Evolutionary conservation across 352 stramenopile species (phyloP).

Genomic region (Globisporangium camurandrum): DNA sequence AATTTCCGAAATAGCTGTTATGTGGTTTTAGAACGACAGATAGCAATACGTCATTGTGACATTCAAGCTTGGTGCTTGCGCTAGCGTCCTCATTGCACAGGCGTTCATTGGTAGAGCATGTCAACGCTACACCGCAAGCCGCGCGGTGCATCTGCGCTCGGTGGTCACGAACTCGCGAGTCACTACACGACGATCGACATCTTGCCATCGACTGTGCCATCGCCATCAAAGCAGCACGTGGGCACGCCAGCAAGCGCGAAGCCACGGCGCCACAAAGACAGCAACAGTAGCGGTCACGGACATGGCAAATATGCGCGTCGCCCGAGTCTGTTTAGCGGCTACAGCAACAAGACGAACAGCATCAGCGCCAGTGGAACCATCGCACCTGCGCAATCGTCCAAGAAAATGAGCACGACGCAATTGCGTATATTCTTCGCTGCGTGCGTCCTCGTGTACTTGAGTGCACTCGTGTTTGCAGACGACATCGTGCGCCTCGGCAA

Average conservation of each 20-base stretch:
- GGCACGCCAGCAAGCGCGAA: not conserved
- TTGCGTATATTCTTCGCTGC: constrained; percentile 12
- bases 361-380: not conserved
- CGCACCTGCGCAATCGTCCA: not conserved
- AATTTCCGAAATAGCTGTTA: too few relatives aligned
- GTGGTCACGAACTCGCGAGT: not conserved
- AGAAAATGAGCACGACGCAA: constrained; percentile 14
- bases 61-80: too few relatives aligned
- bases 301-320: constrained; percentile 7
- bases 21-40: too few relatives aligned
- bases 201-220: not conserved
- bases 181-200: constrained; percentile 12
- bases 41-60: not conserved
- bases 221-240: not conserved
- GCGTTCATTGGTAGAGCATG: too few relatives aligned
- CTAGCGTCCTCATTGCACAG: too few relatives aligned
- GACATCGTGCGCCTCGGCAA: constrained; percentile 12
- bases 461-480: constrained; percentile 11
- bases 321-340: not conserved
- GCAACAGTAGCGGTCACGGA: constrained; percentile 2
- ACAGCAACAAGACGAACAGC: not conserved
- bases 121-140: constrained; percentile 10
- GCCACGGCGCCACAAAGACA: not conserved
- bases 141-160: not conserved
- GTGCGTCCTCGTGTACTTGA: constrained; percentile 15